Percentiles rank a stretch among this genome's conserved stretches.
Conservation (phyloP, 208 protist species). For the Endotrypanum monterogeii region DNA sequence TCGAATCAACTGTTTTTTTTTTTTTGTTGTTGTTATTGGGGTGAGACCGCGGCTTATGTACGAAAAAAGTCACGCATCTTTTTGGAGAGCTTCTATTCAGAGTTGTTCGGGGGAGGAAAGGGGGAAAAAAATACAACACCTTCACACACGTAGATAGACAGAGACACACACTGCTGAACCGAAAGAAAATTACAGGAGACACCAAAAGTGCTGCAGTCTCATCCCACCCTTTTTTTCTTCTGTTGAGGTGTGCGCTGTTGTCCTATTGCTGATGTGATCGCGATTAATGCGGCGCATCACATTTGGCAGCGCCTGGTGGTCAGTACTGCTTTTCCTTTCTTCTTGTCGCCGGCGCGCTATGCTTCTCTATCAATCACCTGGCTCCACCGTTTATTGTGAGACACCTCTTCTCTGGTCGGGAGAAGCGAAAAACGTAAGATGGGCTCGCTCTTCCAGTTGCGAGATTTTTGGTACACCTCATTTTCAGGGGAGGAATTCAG, state of each 20-base stretch:
- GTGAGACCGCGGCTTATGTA: not conserved
- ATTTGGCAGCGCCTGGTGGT: no score
- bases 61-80: not conserved
- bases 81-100: not conserved
- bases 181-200: not conserved
- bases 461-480: constrained; percentile 89
- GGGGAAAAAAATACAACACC: no score
- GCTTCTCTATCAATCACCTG: not conserved
- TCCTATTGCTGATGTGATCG: no score
- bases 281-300: no score
- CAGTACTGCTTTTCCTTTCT: no score
- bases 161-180: not conserved
- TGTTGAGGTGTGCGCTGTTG: not conserved
- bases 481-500: constrained; percentile 85
- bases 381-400: not conserved
- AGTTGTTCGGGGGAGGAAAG: no score
- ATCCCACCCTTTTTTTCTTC: not conserved
- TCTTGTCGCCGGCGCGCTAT: no score
- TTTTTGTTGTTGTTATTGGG: not conserved
- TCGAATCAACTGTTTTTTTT: no score
- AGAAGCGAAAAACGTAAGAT: no score
- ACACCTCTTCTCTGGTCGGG: not conserved
- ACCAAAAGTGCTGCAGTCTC: no score
- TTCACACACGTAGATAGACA: not conserved
- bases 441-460: constrained; percentile 91